These are phyloP conservation scores for Erodium trifolium DNA, from an alignment of 441 rosid species.

Conservation along the genomic window DNA sequence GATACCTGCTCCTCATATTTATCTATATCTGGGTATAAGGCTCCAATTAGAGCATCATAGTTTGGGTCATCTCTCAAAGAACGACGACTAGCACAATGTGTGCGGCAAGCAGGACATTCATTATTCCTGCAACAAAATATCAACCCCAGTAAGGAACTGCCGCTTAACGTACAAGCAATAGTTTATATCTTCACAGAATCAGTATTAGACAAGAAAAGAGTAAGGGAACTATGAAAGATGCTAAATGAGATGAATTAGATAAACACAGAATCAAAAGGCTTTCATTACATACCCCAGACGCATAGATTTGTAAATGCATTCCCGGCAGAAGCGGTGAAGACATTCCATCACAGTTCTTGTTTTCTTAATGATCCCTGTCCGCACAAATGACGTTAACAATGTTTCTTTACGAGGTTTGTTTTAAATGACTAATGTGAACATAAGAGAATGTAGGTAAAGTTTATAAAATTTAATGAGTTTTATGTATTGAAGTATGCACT, in stretches of 20 bases:
- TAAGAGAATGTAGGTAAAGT: not conserved
- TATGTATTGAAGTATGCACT: not conserved
- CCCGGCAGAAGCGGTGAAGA: constrained; percentile 92
- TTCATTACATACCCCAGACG: constrained; percentile 67
- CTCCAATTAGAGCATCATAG: constrained; percentile 81
- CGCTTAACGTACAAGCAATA: not conserved
- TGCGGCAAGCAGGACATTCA: constrained; percentile 98
- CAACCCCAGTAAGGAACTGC: constrained; percentile 14
- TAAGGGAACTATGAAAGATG: not conserved
- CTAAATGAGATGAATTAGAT: not conserved
- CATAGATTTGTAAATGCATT: constrained; percentile 97
- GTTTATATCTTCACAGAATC: not conserved
- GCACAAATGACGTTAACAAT: constrained; percentile 13
- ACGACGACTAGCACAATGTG: constrained; percentile 96
- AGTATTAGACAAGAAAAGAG: not conserved
- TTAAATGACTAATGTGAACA: not conserved
- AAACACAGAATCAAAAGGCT: not conserved
- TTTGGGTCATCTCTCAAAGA: constrained; percentile 91
- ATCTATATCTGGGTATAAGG: constrained; percentile 74
- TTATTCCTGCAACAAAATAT: constrained; percentile 60
- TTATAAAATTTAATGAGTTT: not conserved
- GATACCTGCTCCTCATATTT: constrained; percentile 76
- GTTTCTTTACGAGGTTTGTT: too few relatives aligned
- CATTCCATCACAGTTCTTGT: constrained; percentile 96
- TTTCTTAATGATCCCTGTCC: constrained; percentile 82